Conservation (phyloP, 306 rosid species). For the Dryas octopetala region DNA sequence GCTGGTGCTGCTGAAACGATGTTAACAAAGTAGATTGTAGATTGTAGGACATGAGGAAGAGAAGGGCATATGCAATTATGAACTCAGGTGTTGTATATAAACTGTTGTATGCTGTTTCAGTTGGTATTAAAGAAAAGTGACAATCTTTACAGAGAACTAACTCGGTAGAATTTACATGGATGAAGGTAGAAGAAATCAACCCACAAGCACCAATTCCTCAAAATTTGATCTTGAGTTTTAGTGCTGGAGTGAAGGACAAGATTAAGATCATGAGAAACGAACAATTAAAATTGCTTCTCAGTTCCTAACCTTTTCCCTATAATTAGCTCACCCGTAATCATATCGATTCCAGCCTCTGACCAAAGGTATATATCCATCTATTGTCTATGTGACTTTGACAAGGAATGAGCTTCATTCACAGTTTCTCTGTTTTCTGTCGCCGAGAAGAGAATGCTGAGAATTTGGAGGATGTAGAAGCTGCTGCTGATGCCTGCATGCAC, state of each 20-base stretch:
- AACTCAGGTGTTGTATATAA: background rate
- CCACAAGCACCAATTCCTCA: constrained; percentile 2
- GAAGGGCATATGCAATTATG: background rate
- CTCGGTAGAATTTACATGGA: background rate
- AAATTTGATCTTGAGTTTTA: constrained; percentile 4
- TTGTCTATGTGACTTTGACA: background rate
- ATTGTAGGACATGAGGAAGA: background rate
- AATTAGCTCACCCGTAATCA: background rate
- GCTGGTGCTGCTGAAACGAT: too few species aligned
- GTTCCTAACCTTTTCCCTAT: background rate
- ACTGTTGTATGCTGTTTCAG: background rate
- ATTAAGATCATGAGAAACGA: background rate
- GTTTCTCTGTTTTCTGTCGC: background rate
- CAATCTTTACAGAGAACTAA: background rate
- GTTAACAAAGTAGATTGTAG: background rate
- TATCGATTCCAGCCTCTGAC: background rate
- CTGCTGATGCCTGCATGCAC: background rate
- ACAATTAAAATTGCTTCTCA: constrained; percentile 2
- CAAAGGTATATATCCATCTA: background rate
- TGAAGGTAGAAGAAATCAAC: constrained; percentile 4
- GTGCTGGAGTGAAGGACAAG: background rate
- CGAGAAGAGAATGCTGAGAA: background rate
- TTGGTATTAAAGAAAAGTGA: background rate
- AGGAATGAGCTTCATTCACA: background rate
- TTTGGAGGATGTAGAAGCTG: background rate